Evolutionary conservation across 2,329 filamentous ascomycete genomes (phyloP).

Genomic region (Cladosporium austrohemisphaericum): DNA sequence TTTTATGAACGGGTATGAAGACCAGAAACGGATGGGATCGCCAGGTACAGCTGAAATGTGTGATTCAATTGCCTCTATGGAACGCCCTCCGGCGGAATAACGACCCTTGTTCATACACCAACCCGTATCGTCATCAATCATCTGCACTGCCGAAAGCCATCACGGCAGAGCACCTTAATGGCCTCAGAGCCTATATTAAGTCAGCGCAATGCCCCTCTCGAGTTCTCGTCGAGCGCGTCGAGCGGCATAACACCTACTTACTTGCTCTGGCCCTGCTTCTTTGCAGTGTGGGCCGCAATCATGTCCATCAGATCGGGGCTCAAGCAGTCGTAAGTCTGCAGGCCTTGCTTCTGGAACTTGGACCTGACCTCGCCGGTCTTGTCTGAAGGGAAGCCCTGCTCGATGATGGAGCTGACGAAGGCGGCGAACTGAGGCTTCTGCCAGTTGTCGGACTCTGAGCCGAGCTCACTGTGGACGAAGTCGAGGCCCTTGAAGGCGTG

Average conservation of each 20-base stretch:
- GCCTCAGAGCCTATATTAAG: slow-evolving; percentile 7
- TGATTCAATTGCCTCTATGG: no score
- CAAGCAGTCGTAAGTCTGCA: slow-evolving; percentile 62
- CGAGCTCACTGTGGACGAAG: slow-evolving; percentile 63
- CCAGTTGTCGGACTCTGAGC: slow-evolving; percentile 54
- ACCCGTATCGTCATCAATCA: not conserved
- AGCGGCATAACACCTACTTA: slow-evolving; percentile 38
- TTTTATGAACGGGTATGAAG: no score
- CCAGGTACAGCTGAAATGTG: no score
- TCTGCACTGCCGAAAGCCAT: not conserved
- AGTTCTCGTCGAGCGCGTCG: not conserved
- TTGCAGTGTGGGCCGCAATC: slow-evolving; percentile 24
- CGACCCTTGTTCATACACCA: no score
- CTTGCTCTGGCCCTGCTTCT: slow-evolving; percentile 35
- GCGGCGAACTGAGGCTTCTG: slow-evolving; percentile 68
- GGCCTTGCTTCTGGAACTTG: slow-evolving; percentile 52
- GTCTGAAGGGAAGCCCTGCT: slow-evolving; percentile 59
- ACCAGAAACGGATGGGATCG: no score
- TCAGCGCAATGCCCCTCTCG: not conserved
- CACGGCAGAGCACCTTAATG: slow-evolving; percentile 10
- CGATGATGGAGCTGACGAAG: slow-evolving; percentile 65
- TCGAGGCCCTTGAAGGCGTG: slow-evolving; percentile 67
- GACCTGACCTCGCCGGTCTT: slow-evolving; percentile 54
- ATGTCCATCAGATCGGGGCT: slow-evolving; percentile 61
- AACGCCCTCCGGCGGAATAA: no score